phyloP scores from a whole-genome alignment of 2,329 filamentous ascomycete species.

The Xenoacremonium recifei region DNA sequence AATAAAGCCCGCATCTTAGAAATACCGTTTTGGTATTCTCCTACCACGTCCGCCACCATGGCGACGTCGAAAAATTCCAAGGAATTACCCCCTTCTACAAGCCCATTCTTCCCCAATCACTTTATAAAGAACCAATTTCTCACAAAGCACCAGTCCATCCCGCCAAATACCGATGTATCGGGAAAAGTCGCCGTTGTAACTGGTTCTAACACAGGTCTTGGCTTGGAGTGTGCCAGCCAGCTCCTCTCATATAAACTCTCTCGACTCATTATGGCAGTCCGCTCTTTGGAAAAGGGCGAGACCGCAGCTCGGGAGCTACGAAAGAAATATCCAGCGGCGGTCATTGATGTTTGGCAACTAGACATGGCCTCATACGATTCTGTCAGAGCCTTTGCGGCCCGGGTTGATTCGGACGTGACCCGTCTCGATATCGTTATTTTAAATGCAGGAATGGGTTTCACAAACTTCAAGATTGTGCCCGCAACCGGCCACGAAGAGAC shows the following conservation, averaged over 20 bases:
- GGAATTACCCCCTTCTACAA: too few relatives aligned
- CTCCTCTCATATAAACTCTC: not conserved
- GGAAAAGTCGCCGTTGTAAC: conserved; percentile 43
- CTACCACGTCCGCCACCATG: too few relatives aligned
- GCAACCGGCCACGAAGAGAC: conserved; percentile 33
- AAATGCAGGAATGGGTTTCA: conserved; percentile 3
- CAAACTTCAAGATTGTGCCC: conserved; percentile 14
- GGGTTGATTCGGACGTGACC: not conserved
- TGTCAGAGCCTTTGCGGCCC: not conserved
- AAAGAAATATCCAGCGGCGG: conserved; percentile 2
- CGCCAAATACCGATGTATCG: conserved; percentile 18
- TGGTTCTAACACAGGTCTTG: conserved; percentile 43
- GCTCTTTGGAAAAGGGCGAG: not conserved
- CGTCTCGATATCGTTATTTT: not conserved
- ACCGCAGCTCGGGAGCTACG: conserved; percentile 1
- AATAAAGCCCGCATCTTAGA: too few relatives aligned
- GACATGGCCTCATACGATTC: conserved; percentile 9
- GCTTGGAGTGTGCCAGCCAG: conserved; percentile 40
- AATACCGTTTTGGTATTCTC: too few relatives aligned
- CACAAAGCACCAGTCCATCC: too few relatives aligned
- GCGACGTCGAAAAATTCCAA: too few relatives aligned
- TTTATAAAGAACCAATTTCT: too few relatives aligned
- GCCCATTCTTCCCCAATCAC: too few relatives aligned
- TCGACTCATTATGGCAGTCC: not conserved
- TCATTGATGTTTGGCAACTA: conserved; percentile 8